Evolutionary conservation across 2,329 filamentous ascomycete species (phyloP), one percentile per base, ranked within the genome.

Genomic region (Diaporthe citri): DNA sequence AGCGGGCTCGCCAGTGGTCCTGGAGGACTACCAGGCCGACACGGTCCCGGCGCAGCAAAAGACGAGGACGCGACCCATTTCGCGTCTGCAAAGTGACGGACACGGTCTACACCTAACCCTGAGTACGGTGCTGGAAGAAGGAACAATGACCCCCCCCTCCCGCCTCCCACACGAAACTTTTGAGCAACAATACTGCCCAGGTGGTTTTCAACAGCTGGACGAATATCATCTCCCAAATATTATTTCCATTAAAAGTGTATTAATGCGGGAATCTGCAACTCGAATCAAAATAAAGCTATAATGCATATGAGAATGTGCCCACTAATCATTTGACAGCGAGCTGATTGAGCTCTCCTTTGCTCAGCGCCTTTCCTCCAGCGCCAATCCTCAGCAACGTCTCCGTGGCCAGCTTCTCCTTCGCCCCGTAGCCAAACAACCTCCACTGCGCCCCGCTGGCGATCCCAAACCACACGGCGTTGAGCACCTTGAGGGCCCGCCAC

Each of bases 401-500:
- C 41, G 74, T 72, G 0, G 82, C 83, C 67, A 84, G 76, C 46
- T 79, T 78, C 20, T 78, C 70, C 55, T 79, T 81, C 0, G 76
- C 77, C 9, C 82, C 82, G 10, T 82, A 70, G 3, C 84, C 84
- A 67, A 80, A 80, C 15, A 84, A 73, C 46, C 83, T 77, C 79
- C 82, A 85, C 76, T 83, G 81, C 28, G 83, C 83, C 12, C 79
- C 80, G 22, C 79, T 80, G n/a, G 80, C 80, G 4, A 84, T 77
- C 41, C 82, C 81, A 70, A 84, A 83, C 77, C 83, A 84, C 43
- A 85, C 82, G 3, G 81, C 80, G 15, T 76, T 78, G 28, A 84
- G 75, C 4, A 83, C 77, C 25, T 75, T 76, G 28, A 82, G 69
- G 0, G 81, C 79, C n/a, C 72, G 74, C 55, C 78, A 69, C 8